A percentile compares a stretch with the other conserved stretches of the same genome.
phyloP scores from a whole-genome alignment of 768 basidiomycete genomes.

The Gelatoporia subvermispora region DNA sequence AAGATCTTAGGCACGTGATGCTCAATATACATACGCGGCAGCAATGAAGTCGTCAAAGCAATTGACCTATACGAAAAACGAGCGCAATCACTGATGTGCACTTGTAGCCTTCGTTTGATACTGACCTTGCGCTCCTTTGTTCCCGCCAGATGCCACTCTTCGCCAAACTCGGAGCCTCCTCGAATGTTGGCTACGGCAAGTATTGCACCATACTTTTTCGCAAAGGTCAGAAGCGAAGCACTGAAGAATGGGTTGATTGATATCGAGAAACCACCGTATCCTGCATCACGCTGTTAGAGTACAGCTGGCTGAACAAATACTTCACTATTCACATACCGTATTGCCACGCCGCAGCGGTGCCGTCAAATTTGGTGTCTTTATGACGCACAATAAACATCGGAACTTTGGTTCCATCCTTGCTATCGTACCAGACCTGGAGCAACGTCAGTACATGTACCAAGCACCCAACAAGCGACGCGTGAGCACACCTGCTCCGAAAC shows the following conservation, averaged over 20 bases:
- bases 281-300: too few relatives aligned
- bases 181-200: conserved; percentile 49
- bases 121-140: conserved; percentile 64
- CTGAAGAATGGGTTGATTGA: conserved; percentile 72
- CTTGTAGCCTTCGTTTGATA: too few relatives aligned
- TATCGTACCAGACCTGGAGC: conserved; percentile 65
- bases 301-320: too few relatives aligned
- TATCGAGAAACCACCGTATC: conserved; percentile 79
- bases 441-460: not conserved
- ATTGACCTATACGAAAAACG: conserved; percentile 49
- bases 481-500: conserved; percentile 50
- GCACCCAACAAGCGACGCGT: conserved; percentile 3
- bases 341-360: conserved; percentile 71
- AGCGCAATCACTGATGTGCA: too few relatives aligned
- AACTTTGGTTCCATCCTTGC: conserved; percentile 74
- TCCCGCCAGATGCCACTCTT: conserved; percentile 79
- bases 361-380: conserved; percentile 63
- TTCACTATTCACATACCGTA: conserved; percentile 59
- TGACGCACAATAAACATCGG: conserved; percentile 86
- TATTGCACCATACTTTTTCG: conserved; percentile 65
- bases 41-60: conserved; percentile 82
- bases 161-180: conserved; percentile 73
- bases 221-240: conserved; percentile 63
- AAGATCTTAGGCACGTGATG: not conserved
- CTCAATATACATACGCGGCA: conserved; percentile 51